Conservation (phyloP, 768 basidiomycete genomes). For the Kwoniella europaea region DNA sequence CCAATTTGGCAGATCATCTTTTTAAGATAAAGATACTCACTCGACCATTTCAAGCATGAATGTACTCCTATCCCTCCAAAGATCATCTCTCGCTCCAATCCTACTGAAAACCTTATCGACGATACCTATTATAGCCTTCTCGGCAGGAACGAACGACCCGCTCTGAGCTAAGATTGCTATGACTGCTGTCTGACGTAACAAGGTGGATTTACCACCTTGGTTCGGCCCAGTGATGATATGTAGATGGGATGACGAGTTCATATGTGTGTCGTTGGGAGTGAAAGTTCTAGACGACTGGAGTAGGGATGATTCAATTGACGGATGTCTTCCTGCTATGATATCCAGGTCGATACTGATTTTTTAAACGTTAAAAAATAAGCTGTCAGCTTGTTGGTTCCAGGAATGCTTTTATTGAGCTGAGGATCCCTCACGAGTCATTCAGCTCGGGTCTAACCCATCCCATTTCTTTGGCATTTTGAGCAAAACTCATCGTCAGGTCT, state of each 20-base stretch:
- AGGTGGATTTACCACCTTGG: slow-evolving; percentile 79
- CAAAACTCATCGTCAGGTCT: slow-evolving; percentile 81
- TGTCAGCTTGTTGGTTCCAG: background rate
- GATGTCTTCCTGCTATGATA: slow-evolving; percentile 83
- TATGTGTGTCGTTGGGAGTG: slow-evolving; percentile 76
- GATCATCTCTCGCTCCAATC: slow-evolving; percentile 91
- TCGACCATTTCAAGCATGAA: slow-evolving; percentile 72
- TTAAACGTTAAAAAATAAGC: too few species aligned
- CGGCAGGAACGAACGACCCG: slow-evolving; percentile 92
- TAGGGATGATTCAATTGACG: slow-evolving; percentile 87
- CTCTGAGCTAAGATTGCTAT: slow-evolving; percentile 88
- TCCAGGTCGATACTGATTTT: slow-evolving; percentile 65
- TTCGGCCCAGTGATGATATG: slow-evolving; percentile 94
- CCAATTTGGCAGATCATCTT: too few species aligned
- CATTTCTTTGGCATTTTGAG: slow-evolving; percentile 76
- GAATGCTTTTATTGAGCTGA: background rate
- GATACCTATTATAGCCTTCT: slow-evolving; percentile 76
- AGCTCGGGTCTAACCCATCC: slow-evolving; percentile 75
- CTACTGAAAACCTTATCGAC: slow-evolving; percentile 93
- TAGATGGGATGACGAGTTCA: slow-evolving; percentile 68
- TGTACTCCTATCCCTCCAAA: slow-evolving; percentile 90
- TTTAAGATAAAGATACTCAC: slow-evolving; percentile 34
- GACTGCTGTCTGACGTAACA: slow-evolving; percentile 87
- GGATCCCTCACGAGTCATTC: slow-evolving; percentile 68
- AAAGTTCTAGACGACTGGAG: slow-evolving; percentile 68